phyloP scores from a whole-genome alignment of 176 grass and related monocot species.

The bread wheat (Triticum aestivum) region IWGSC_CS_RefSeq_v2.1 NC_057801.1:4572092-4572591 shows the following conservation, averaged over 20 bases:
- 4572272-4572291: neutral
- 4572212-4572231: neutral
- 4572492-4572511: no score
- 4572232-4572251: neutral
- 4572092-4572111: neutral
- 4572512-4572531: neutral
- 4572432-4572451: slow-evolving; percentile 2
- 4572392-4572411: neutral
- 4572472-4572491: neutral
- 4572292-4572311: neutral
- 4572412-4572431: neutral
- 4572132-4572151: no score
- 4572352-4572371: neutral
- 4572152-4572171: neutral
- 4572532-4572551: slow-evolving; percentile 23
- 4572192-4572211: neutral
- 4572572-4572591: no score
- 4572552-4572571: neutral
- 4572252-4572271: no score
- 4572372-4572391: neutral
- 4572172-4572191: neutral
- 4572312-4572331: neutral
- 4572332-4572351: neutral
- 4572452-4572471: neutral
- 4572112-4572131: neutral